Conservation (phyloP, 2,329 filamentous ascomycete genomes). For the Cordyceps militaris region DNA sequence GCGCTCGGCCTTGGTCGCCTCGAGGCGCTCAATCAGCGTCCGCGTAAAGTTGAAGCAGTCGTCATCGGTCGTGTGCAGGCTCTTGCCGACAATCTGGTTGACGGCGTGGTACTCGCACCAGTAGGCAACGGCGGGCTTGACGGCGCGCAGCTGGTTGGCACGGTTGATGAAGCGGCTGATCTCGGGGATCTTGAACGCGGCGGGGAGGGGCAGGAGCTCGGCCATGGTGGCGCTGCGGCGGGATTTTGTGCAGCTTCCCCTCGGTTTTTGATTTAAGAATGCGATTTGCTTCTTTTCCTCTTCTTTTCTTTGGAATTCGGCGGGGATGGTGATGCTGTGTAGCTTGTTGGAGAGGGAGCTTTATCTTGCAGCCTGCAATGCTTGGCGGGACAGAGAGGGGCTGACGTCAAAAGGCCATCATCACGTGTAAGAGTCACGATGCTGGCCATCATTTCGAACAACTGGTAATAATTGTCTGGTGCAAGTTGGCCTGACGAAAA, state of each 20-base stretch:
- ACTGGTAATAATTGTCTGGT: too few species aligned
- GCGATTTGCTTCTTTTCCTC: too few species aligned
- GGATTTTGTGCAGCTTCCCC: background rate
- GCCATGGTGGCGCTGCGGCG: constrained; percentile 50
- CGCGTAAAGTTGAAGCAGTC: constrained; percentile 78
- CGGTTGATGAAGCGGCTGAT: constrained; percentile 77
- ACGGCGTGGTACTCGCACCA: constrained; percentile 96
- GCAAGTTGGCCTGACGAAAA: too few species aligned
- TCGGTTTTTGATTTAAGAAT: background rate
- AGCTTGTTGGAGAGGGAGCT: background rate
- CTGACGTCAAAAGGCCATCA: constrained; percentile 11
- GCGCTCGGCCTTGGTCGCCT: constrained; percentile 54
- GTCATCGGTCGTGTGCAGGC: constrained; percentile 69
- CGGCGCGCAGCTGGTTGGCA: constrained; percentile 73
- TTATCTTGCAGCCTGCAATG: background rate
- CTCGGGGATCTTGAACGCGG: constrained; percentile 65
- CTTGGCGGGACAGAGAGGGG: constrained; percentile 10
- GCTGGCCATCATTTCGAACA: too few species aligned
- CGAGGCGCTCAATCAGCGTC: constrained; percentile 82
- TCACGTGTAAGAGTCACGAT: constrained; percentile 1
- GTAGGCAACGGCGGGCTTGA: constrained; percentile 85
- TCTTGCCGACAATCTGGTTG: constrained; percentile 78
- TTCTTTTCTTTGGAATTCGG: background rate
- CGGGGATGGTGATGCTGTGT: background rate
- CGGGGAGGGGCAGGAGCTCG: constrained; percentile 32